Base-by-base conservation (phyloP, 148 eudicot species). In the Pouteria glomerata region DNA sequence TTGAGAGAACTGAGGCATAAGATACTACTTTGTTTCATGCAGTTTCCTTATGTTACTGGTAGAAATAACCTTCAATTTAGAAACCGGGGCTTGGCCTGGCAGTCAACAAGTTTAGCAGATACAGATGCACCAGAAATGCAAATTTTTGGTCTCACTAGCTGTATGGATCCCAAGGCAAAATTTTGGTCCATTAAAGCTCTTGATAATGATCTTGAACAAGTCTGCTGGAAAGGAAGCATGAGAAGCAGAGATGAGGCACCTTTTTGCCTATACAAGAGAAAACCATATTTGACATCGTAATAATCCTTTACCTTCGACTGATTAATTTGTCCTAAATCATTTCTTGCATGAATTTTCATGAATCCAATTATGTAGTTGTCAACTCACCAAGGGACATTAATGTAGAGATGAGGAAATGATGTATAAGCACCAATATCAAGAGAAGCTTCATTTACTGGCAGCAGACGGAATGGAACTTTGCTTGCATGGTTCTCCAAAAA, bases 191-290 rank as follows among this genome's bases (percentile, higher is more conserved):
- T 31, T 55, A 74, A 79, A 76, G 68, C 78, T 55, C n/a, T 81
- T 71, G 86, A 83, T 50, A 74, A 79, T 35, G 84, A 77, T 73
- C 79, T 73, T 65, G 86, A 89, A 69, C 88, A 78, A 82, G 82
- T 95, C 61, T 95, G 98, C 81, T 95, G 97, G 98, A 84, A 82
- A 76, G 77, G 76, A 60, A 76, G 76, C 21, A 56, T 69, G 30
- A 77, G 82, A 62, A 66, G 64, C 66, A 44, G 67, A 61, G 44
- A 63, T 63, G 72, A 53, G 48, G 57, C 69, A 37, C 89, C 85
- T 31, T 82, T 86, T 69, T 95, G 98, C 79, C 74, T 91, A 55
- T 82, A 85, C 85, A 95, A 71, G 77, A 79, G 80, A 73, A 78
- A 76, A 73, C 68, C 83, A 34, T 74, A 19, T 59, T 65, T 77